Conservation (phyloP, 306 rosid genomes). For the Boehmeria nivea region DNA sequence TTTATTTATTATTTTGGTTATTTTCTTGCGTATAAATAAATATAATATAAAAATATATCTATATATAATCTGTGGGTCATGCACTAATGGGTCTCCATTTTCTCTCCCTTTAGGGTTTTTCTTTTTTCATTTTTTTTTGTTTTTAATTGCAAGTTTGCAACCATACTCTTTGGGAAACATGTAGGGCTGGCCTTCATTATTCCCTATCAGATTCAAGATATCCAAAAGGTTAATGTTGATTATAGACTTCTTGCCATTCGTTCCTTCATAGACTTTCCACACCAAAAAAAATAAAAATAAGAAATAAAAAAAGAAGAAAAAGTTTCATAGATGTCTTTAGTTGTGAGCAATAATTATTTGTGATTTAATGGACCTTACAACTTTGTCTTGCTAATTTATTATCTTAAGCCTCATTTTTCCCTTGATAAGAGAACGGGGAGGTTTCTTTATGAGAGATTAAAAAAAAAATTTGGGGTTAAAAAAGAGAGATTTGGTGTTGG, state of each 20-base stretch:
- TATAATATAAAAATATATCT: no score
- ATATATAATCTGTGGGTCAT: conserved; percentile 41
- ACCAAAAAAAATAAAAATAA: not conserved
- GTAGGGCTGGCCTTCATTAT: conserved; percentile 16
- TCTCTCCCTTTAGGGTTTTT: not conserved
- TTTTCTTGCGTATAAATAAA: conserved; percentile 26
- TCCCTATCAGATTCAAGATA: not conserved
- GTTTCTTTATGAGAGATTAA: no score
- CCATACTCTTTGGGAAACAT: conserved; percentile 21
- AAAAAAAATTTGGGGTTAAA: no score
- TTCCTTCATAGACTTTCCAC: conserved; percentile 9
- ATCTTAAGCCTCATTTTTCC: no score
- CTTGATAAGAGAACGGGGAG: no score
- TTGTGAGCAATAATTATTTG: no score
- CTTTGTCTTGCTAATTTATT: no score
- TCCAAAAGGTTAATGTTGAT: not conserved
- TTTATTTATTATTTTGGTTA: conserved; percentile 10
- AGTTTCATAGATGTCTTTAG: no score
- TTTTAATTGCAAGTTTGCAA: conserved; percentile 1
- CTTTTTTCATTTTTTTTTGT: not conserved
- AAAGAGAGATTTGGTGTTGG: no score
- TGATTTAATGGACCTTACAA: no score
- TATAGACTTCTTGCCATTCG: not conserved
- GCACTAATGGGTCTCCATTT: conserved; percentile 28
- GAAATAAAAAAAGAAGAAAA: not conserved